These are phyloP conservation scores for Globisporangium megalacanthum DNA, from an alignment of 352 stramenopile genomes.

Conservation along the genomic window DNA sequence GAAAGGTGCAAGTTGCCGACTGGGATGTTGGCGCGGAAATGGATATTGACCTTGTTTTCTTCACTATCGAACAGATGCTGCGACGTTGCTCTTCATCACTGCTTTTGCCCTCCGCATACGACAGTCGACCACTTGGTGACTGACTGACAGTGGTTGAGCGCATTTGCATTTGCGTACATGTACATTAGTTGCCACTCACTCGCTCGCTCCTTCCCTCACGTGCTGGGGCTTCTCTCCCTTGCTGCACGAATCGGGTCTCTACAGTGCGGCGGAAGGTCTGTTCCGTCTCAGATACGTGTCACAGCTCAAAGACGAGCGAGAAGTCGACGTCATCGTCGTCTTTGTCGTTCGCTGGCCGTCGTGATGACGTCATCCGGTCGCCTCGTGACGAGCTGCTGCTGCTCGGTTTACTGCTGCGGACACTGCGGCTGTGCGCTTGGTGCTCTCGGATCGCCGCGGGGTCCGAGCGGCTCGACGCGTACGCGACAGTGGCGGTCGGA, in stretches of 20 bases:
- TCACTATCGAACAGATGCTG: not conserved
- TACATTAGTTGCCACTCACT: no score
- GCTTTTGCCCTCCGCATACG: no score
- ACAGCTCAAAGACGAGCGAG: conserved; percentile 13
- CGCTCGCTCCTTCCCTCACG: no score
- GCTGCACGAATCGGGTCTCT: no score
- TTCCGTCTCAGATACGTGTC: not conserved
- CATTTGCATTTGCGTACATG: no score
- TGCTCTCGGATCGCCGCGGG: conserved; percentile 8
- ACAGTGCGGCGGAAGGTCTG: not conserved
- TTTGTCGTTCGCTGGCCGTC: not conserved
- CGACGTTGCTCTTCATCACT: not conserved
- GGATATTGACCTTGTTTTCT: not conserved
- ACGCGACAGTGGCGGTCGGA: not conserved
- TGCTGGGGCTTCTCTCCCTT: no score
- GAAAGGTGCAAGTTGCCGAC: not conserved
- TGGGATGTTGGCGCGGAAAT: not conserved
- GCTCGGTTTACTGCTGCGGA: not conserved
- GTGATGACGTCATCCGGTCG: not conserved
- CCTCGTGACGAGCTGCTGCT: not conserved
- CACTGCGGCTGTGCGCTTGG: conserved; percentile 6
- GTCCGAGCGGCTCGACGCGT: conserved; percentile 13
- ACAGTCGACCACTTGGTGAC: no score
- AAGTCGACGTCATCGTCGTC: conserved; percentile 8
- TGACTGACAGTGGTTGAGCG: no score